Base-by-base conservation (phyloP, 768 basidiomycete species). In the Neoboletus magnificus region DNA sequence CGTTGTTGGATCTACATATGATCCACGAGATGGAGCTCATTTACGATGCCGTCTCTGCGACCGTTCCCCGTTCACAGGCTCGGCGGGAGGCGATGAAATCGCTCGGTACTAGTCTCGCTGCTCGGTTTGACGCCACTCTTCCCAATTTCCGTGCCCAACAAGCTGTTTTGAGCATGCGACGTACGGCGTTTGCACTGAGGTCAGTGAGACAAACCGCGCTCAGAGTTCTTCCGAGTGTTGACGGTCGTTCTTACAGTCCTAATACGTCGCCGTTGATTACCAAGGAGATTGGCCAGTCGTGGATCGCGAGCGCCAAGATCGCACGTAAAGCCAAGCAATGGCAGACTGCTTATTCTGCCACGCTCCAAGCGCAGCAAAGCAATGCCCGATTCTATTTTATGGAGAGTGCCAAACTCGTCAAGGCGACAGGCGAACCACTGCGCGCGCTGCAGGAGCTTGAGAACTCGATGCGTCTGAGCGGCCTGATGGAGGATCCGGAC, bases 341-440 rank as follows among this genome's bases (percentile, higher is more conserved):
- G 78, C 96, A 98, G 74, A 98, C 96, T 0, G 93, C 97, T 2
- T 99, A 98, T 68, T 97, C 91, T 65, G 94, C 97, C 7, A 84
- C 90, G 59, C 79, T 99, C 0, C 97, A 99, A 72, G 93, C 94
- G 0, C 82, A 86, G 53, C 86, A 91, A 64, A 78, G 77, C 59
- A 78, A 83, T 22, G 81, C 85, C 1, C 80, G 81, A 0, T 93
- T 87, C 66, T 82, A 87, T 18, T 97, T 95, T 73, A 79, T 98
- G 48, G 91, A 98, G 68, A 93, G 87, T 64, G 91, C 92, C 1
- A 98, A 93, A 68, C 81, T 98, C 5, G 74, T 90, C 55, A 86
- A 87, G 60, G 84, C 84, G 4, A 83, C 79, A 37, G 93, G 89
- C 2, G 89, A 96, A 60, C 83, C 88, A 2, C 73, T 93, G 30